Percentiles rank a stretch among this genome's conserved stretches.
These are phyloP conservation scores for Trichomonas tenax DNA, from an alignment of 208 protist species.

Conservation along the genomic window DNA sequence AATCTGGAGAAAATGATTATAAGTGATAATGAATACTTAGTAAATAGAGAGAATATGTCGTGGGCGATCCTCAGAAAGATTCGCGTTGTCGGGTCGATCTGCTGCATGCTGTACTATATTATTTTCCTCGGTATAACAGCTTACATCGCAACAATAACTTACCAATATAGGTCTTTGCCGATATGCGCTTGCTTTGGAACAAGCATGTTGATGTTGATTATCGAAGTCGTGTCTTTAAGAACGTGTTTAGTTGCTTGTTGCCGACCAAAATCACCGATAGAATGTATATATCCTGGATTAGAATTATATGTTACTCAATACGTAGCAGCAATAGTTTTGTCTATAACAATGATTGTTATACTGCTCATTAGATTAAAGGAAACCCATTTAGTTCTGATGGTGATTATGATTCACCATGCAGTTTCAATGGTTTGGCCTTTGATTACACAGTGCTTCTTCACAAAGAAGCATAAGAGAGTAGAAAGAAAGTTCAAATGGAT, in stretches of 20 bases:
- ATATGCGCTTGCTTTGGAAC: not conserved
- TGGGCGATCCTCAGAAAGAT: not conserved
- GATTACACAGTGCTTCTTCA: not conserved
- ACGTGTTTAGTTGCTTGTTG: not conserved
- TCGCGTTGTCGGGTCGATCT: not conserved
- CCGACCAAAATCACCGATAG: not conserved
- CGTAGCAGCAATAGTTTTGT: not conserved
- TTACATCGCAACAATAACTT: not conserved
- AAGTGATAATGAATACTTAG: not conserved
- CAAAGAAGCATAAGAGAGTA: not conserved
- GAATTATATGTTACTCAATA: not conserved
- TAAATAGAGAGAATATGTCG: not conserved
- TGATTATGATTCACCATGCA: not conserved
- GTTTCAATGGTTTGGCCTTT: not conserved
- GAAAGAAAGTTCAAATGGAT: slow-evolving; percentile 8
- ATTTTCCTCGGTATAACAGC: not conserved
- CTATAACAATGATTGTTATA: not conserved
- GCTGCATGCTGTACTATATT: not conserved
- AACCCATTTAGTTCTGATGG: not conserved
- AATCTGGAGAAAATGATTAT: not conserved
- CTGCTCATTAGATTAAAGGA: not conserved
- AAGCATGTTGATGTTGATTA: not conserved
- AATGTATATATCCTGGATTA: not conserved
- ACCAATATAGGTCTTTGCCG: not conserved
- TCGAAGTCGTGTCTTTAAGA: not conserved